phyloP scores from a whole-genome alignment of 1,139 yeast species.

The Sugiyamaella grinbergsii region DNA sequence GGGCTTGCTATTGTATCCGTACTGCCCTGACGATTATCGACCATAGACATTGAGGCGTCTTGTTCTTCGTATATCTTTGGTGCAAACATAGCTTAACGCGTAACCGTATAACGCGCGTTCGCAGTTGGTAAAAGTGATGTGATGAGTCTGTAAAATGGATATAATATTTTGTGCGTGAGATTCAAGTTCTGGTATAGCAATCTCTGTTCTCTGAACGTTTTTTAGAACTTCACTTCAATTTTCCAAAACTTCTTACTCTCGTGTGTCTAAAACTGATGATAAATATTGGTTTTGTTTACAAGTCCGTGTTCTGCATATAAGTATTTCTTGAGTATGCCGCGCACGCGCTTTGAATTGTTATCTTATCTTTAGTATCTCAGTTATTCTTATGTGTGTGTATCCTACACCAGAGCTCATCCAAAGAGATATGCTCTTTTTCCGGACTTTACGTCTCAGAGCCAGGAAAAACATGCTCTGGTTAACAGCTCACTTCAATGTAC shows the following conservation, averaged over 20 bases:
- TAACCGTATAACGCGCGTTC: background rate
- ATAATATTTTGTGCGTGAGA: no score
- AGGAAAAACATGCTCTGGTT: no score
- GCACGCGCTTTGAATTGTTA: background rate
- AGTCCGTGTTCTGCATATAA: background rate
- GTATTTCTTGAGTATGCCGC: background rate
- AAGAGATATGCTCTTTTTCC: background rate
- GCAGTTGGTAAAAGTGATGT: no score
- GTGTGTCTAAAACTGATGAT: no score
- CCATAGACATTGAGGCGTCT: background rate
- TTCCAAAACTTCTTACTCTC: background rate
- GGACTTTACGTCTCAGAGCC: background rate
- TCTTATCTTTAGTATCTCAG: background rate
- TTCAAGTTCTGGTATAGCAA: no score
- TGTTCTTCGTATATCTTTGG: conserved; percentile 11
- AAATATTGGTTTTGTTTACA: background rate
- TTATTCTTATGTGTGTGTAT: background rate
- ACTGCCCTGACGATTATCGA: background rate
- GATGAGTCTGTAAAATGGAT: no score
- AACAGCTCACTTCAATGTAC: no score
- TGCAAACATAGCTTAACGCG: conserved; percentile 9
- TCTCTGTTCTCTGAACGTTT: no score
- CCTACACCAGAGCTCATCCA: background rate
- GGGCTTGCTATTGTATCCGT: background rate
- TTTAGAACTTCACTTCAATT: no score